Conservation (phyloP, 345 rosid genomes). For the Lepidium aucheri region DNA sequence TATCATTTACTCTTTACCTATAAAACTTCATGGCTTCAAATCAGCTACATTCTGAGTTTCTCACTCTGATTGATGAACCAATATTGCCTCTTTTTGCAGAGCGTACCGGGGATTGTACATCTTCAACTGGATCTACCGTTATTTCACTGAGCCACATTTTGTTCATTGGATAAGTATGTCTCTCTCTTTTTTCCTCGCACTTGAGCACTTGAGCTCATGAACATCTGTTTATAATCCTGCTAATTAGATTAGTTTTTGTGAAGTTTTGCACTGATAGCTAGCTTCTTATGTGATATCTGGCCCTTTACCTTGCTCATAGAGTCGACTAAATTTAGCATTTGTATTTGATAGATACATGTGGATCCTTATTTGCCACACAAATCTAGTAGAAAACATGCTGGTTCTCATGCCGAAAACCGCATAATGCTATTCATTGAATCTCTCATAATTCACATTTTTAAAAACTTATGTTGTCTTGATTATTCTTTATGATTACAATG, state of each 20-base stretch:
- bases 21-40: background rate
- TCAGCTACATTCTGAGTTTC: background rate
- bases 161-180: constrained; percentile 74
- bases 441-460: background rate
- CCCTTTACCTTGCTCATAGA: background rate
- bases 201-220: background rate
- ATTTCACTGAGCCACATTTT: constrained; percentile 59
- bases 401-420: background rate
- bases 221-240: background rate
- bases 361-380: background rate
- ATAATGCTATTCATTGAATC: background rate
- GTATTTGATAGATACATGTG: background rate
- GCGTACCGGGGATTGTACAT: constrained; percentile 67
- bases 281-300: background rate
- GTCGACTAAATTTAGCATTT: background rate
- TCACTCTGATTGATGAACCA: background rate
- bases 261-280: background rate
- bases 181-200: background rate
- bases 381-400: constrained; percentile 1
- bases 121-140: constrained; percentile 72
- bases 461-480: background rate
- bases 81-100: constrained; percentile 29
- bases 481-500: background rate
- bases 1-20: background rate
- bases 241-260: background rate